Percentiles rank a stretch among this genome's conserved stretches.
These are phyloP conservation scores for Prosopis cineraria DNA, from an alignment of 306 rosid genomes.

Conservation along the genomic window DNA sequence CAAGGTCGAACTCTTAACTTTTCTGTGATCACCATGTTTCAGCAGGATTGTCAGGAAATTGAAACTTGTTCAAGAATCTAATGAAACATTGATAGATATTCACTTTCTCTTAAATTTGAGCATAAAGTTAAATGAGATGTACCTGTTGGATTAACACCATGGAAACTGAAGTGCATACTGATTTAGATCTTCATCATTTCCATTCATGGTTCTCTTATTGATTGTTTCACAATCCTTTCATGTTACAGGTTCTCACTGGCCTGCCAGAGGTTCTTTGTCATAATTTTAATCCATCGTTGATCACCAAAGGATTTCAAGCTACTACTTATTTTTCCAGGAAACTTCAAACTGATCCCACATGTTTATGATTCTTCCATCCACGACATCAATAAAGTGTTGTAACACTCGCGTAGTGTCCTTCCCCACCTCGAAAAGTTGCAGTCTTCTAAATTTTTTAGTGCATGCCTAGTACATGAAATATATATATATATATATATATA, in stretches of 20 bases:
- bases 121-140: background rate
- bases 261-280: conserved; percentile 27
- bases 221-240: background rate
- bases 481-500: too few relatives aligned
- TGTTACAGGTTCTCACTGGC: conserved; percentile 5
- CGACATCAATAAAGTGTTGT: background rate
- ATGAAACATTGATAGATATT: background rate
- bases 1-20: background rate
- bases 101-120: background rate
- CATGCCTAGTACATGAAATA: too few relatives aligned
- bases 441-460: too few relatives aligned
- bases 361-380: conserved; percentile 10
- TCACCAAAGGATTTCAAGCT: conserved; percentile 41
- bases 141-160: background rate
- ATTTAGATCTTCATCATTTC: background rate
- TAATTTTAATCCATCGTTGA: conserved; percentile 29
- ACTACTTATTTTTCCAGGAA: conserved; percentile 29
- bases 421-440: background rate
- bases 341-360: conserved; percentile 1
- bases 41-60: background rate
- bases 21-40: background rate
- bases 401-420: background rate
- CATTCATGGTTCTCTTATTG: background rate
- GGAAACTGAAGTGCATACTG: background rate
- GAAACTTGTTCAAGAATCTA: background rate